A percentile compares a stretch with the other conserved stretches of the same genome.
phyloP scores from a whole-genome alignment of 306 rosid species.

The Quercus mongolica region DNA sequence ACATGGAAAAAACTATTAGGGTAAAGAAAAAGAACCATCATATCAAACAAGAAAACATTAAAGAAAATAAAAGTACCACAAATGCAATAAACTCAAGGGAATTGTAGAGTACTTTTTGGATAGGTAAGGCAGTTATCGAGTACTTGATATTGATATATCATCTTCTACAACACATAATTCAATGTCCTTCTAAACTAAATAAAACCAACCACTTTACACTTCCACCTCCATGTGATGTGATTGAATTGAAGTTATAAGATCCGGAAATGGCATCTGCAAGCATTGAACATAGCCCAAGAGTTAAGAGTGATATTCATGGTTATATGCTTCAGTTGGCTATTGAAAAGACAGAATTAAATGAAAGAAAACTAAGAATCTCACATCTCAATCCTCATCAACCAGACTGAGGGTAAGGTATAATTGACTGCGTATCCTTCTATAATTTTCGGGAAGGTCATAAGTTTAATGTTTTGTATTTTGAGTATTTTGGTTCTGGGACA shows the following conservation, averaged over 20 bases:
- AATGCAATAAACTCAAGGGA: no score
- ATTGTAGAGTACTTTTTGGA: no score
- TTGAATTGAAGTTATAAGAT: constrained; percentile 44
- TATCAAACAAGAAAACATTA: no score
- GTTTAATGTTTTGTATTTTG: no score
- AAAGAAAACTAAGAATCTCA: background rate
- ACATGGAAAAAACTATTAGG: no score
- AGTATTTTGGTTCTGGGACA: no score
- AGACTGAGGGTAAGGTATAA: background rate
- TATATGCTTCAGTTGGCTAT: background rate
- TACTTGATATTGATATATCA: background rate
- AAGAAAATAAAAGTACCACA: no score
- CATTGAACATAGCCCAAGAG: constrained; percentile 29
- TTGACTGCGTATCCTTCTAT: background rate
- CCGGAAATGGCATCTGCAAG: constrained; percentile 85
- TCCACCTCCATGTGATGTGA: constrained; percentile 4
- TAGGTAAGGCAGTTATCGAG: no score
- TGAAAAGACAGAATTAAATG: background rate
- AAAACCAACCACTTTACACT: constrained; percentile 3
- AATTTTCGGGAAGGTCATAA: background rate
- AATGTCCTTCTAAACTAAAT: background rate
- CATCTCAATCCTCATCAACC: background rate
- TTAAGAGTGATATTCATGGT: background rate
- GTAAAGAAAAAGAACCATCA: no score
- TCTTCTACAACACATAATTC: background rate